Evolutionary conservation across 2,329 filamentous ascomycete genomes (phyloP).

Genomic region (Zymoseptoria ardabiliae): DNA sequence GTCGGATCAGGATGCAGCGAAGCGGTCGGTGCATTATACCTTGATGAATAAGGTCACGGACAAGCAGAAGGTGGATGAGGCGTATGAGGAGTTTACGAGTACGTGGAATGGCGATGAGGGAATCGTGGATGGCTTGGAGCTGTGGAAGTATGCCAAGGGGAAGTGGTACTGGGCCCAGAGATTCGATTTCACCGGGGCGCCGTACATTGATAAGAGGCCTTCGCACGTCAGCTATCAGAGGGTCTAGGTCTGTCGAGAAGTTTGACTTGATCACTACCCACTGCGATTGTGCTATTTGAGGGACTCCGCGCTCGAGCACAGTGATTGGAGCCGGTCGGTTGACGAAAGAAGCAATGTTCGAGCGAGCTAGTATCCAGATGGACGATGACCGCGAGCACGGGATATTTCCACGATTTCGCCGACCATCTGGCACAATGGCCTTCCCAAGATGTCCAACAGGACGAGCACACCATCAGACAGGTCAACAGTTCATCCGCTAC

Average conservation of each 20-base stretch:
- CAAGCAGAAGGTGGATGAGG: constrained; percentile 30
- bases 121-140: constrained; percentile 31
- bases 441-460: too few species aligned
- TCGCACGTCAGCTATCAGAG: background rate
- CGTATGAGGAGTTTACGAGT: constrained; percentile 31
- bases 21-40: constrained; percentile 38
- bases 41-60: constrained; percentile 43
- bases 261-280: background rate
- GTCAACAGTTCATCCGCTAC: too few species aligned
- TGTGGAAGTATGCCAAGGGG: constrained; percentile 38
- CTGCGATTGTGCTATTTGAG: background rate
- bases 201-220: background rate
- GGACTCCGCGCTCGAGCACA: too few species aligned
- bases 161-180: constrained; percentile 34
- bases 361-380: too few species aligned
- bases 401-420: too few species aligned
- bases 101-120: constrained; percentile 31
- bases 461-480: too few species aligned
- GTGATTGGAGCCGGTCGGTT: too few species aligned
- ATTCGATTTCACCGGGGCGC: constrained; percentile 27
- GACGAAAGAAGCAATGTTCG: too few species aligned
- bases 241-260: background rate
- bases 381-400: too few species aligned
- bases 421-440: too few species aligned
- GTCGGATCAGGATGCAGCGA: constrained; percentile 37